A percentile compares a stretch with the other conserved stretches of the same genome.
Evolutionary conservation across 192 early-diverging fungal species (phyloP).

Genomic region (Mortierella alpina): DNA sequence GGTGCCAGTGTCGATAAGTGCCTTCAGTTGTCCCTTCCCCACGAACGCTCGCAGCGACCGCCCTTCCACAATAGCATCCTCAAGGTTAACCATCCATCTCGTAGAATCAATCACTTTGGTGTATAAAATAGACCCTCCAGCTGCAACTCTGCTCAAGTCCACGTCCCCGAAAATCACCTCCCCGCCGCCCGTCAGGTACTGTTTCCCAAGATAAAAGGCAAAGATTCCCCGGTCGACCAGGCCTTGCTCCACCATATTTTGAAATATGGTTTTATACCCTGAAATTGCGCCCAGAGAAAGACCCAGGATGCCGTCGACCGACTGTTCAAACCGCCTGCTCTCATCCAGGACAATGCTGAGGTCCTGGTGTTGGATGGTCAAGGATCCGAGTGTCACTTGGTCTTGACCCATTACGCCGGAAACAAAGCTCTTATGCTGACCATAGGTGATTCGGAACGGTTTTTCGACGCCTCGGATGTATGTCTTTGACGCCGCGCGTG

Average conservation of each 20-base stretch:
- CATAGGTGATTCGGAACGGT: too few species aligned
- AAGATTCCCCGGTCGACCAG: constrained; percentile 65
- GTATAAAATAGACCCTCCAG: background rate
- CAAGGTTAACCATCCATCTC: constrained; percentile 66
- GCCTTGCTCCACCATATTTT: constrained; percentile 67
- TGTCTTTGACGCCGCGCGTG: too few species aligned
- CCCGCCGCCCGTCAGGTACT: constrained; percentile 40
- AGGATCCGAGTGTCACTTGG: constrained; percentile 10
- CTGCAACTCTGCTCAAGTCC: constrained; percentile 3
- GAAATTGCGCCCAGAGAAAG: constrained; percentile 66
- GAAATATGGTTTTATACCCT: constrained; percentile 59
- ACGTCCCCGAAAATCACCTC: constrained; percentile 47
- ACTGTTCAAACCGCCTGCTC: constrained; percentile 68
- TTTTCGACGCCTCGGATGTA: too few species aligned
- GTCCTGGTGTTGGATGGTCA: constrained; percentile 60
- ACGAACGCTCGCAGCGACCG: background rate
- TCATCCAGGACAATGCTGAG: constrained; percentile 64
- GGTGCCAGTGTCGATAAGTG: constrained; percentile 60
- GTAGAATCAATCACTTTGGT: constrained; percentile 56
- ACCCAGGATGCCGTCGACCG: constrained; percentile 72
- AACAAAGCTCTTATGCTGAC: too few species aligned
- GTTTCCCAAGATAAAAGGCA: constrained; percentile 69
- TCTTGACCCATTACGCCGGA: too few species aligned
- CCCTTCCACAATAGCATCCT: constrained; percentile 24
- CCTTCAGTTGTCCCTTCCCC: constrained; percentile 8